Base-by-base conservation (phyloP, 306 rosid species). In the Rosa chinensis region DNA sequence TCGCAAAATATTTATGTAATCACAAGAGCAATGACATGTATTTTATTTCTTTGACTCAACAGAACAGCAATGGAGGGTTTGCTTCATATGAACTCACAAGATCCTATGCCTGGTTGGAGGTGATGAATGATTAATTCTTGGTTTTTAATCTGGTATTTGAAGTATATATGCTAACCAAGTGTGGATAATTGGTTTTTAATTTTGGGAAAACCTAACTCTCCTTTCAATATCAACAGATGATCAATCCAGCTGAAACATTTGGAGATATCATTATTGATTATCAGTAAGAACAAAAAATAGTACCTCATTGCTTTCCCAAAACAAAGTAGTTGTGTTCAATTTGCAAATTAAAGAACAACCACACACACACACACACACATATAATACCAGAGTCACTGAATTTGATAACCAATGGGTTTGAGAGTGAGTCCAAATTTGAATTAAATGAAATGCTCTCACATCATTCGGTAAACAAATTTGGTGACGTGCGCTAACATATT, bases 31-130 rank as follows among this genome's bases (percentile, higher is more conserved):
- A 10, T 23, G 37, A 21, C 64, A 63, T 32, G 43, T 2, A 12
- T 13, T 63, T 12, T 63, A 1, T 28, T 32, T 73, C 10, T n/a
- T 55, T 56, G 37, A 56, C 39, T 39, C 12, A 55, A 37, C 88
- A 92, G 93, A 92, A 90, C 76, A 64, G n/a, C 17, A 89, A 71
- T 61, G 97, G 97, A 9, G 97, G 97, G 8, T 93, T 87, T 80
- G 94, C 96, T 43, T 87, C 97, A 28, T 93, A 93, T 78, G 97
- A 93, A 79, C 96, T 87, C 79, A 93, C 97, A 50, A 89, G 97
- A 89, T 93, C 96, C 6, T 87, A 85, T 50, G 75, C 85, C 64
- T 93, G 91, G 94, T 28, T 91, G 56, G 96, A 93, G 96, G 97
- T 89, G 39, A 74, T 2, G 67, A 79, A 58, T 32, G 18, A 13